Percentiles rank a stretch among this genome's conserved stretches.
phyloP scores from a whole-genome alignment of 2,329 filamentous ascomycete genomes.

The Trichophaea hybrida region DNA sequence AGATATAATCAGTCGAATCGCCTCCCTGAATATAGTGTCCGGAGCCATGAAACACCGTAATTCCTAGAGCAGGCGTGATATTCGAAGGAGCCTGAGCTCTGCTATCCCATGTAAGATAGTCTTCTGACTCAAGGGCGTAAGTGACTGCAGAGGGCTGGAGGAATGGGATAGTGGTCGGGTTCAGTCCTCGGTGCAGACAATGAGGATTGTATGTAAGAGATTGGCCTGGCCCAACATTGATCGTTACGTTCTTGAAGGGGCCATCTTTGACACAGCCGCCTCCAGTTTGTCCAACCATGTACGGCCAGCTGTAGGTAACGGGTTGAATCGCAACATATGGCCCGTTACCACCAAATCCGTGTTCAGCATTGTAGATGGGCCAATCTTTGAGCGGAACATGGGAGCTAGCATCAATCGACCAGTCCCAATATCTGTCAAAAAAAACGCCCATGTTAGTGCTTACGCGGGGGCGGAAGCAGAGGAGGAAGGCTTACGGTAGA shows the following conservation, averaged over 20 bases:
- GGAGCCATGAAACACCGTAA: not conserved
- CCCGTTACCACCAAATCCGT: constrained; percentile 31
- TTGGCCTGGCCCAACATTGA: constrained; percentile 29
- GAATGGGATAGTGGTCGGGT: constrained; percentile 18
- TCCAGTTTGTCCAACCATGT: constrained; percentile 28
- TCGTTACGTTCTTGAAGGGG: constrained; percentile 33
- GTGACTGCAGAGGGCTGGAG: not conserved
- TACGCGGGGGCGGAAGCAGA: too few species aligned
- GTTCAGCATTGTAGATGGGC: constrained; percentile 19
- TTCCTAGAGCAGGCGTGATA: not conserved
- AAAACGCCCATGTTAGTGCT: too few species aligned
- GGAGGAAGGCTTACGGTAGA: constrained; percentile 27
- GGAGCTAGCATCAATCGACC: constrained; percentile 31
- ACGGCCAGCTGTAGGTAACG: constrained; percentile 30
- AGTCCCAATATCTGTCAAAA: constrained; percentile 36
- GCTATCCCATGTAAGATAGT: not conserved
- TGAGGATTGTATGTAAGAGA: constrained; percentile 30
- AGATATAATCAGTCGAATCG: constrained; percentile 3
- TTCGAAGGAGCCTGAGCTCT: not conserved
- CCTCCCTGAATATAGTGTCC: constrained; percentile 1
- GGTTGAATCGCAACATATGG: constrained; percentile 21
- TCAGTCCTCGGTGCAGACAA: constrained; percentile 32
- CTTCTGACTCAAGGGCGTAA: not conserved
- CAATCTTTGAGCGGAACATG: constrained; percentile 19
- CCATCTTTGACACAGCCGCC: constrained; percentile 31